Percentiles rank a stretch among this genome's conserved stretches.
Evolutionary conservation across 257 asterid species (phyloP).

Genomic region (Solanum pennellii): DNA sequence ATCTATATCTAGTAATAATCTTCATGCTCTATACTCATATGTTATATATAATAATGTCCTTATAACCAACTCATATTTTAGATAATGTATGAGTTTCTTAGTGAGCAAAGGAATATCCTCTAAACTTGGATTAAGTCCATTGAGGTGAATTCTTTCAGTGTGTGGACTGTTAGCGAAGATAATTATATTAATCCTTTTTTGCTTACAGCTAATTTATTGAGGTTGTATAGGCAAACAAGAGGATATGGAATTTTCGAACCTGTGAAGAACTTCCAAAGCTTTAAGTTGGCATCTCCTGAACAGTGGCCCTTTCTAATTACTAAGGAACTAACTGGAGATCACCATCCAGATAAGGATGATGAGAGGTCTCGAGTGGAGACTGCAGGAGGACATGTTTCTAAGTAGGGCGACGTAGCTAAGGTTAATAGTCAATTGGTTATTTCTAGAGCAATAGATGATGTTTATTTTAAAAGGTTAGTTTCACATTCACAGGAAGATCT

Average conservation of each 20-base stretch:
- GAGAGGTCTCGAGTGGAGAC: slow-evolving; percentile 80
- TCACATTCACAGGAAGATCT: background rate
- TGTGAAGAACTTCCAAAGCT: slow-evolving; percentile 39
- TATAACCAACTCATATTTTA: background rate
- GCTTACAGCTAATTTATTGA: slow-evolving; percentile 64
- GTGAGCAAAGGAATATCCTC: background rate
- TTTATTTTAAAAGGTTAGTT: slow-evolving; percentile 57
- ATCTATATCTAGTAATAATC: background rate
- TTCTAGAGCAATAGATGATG: slow-evolving; percentile 85
- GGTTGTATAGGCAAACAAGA: slow-evolving; percentile 58
- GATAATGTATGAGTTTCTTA: background rate
- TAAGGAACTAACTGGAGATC: slow-evolving; percentile 85
- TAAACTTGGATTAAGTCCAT: background rate
- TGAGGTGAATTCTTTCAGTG: background rate
- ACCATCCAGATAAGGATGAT: slow-evolving; percentile 92
- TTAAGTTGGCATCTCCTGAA: slow-evolving; percentile 55
- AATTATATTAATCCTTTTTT: slow-evolving; percentile 9
- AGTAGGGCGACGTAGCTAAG: slow-evolving; percentile 90
- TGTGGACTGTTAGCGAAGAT: background rate
- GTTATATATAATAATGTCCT: background rate
- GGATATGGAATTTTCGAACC: slow-evolving; percentile 32
- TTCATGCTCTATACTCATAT: background rate
- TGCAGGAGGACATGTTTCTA: slow-evolving; percentile 83
- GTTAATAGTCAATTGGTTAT: slow-evolving; percentile 92
- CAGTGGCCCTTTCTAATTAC: slow-evolving; percentile 62